Conservation (phyloP, 768 basidiomycete genomes). For the Rossbeevera mucosa region DNA sequence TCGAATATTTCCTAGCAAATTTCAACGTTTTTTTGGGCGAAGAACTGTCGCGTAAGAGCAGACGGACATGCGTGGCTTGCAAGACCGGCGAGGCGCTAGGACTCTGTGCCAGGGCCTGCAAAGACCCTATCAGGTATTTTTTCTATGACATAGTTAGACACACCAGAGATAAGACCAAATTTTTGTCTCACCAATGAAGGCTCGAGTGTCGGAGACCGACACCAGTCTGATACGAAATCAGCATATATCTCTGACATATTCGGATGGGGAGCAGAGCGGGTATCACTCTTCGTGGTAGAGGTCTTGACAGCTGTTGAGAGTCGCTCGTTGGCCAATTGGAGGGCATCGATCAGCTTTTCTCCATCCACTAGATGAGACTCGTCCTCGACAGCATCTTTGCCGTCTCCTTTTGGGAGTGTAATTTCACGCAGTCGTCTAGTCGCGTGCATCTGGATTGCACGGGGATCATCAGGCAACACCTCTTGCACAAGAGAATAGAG, state of each 20-base stretch:
- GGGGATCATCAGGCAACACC: slow-evolving; percentile 35
- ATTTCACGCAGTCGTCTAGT: slow-evolving; percentile 32
- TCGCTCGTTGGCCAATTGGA: slow-evolving; percentile 31
- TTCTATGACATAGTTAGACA: slow-evolving; percentile 35
- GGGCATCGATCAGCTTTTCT: slow-evolving; percentile 26
- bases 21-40: slow-evolving; percentile 35
- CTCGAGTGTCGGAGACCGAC: slow-evolving; percentile 30
- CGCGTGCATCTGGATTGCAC: slow-evolving; percentile 37
- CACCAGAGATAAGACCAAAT: background rate
- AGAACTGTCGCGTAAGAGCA: slow-evolving; percentile 26
- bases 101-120: slow-evolving; percentile 34
- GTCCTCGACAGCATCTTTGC: slow-evolving; percentile 4
- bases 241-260: slow-evolving; percentile 36
- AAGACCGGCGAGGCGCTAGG: slow-evolving; percentile 24
- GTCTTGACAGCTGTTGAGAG: slow-evolving; percentile 27
- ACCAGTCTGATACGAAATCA: slow-evolving; percentile 47
- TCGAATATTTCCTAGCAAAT: slow-evolving; percentile 46
- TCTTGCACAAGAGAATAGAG: slow-evolving; percentile 39
- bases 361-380: slow-evolving; percentile 8
- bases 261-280: slow-evolving; percentile 20
- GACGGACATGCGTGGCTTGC: slow-evolving; percentile 34
- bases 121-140: slow-evolving; percentile 47
- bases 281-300: slow-evolving; percentile 9
- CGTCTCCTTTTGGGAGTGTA: slow-evolving; percentile 24
- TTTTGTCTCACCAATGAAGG: slow-evolving; percentile 28